Base-by-base conservation (phyloP, 2,329 filamentous ascomycete species). In the Geosmithia morbida region DNA sequence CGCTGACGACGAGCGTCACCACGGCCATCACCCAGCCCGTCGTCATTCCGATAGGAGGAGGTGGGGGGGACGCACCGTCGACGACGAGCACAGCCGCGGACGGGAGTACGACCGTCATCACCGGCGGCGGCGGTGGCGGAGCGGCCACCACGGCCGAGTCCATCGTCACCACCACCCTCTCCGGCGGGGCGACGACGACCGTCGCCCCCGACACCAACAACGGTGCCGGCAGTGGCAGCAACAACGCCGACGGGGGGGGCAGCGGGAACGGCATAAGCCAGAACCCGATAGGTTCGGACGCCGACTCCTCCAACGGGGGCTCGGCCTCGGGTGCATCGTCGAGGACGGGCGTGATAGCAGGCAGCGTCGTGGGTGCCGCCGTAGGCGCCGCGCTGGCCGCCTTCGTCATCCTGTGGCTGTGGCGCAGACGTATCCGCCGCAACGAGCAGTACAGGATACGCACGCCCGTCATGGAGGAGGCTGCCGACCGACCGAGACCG, bases 291-390 rank as follows among this genome's bases (percentile, higher is more conserved):
- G 22, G 22, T 4, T 26, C 22, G 8, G 22, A 26, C 22, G 22
- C 22, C 4, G 22, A 26, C 22, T 26, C 22, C 8, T 4, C 22
- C 22, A 26, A 26, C 22, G 22, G 43, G 6, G 18, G 43, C 6
- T 20, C 19, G 29, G 30, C 37, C 3, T 33, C 19, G 11, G 41
- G 20, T n/a, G 7, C 10, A 14, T 37, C 13, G 44, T 37, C 44
- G 16, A 41, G 20, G 42, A 39, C 50, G 26, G 51, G 48, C 45
- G 66, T 68, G 8, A 62, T 74, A 41, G 70, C 66, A 1, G 69
- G 66, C 10, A 68, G 69, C 33, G 69, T 74, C 4, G 59, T 70
- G 10, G 71, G 70, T 22, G 66, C 68, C 5, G 56, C 70, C 2
- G 64, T 66, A 1, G 56, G 43, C 61, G 63, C 41, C 49, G 73